Base-by-base conservation (phyloP, 1,139 yeast genomes). In the Hansenula sp. region DNA sequence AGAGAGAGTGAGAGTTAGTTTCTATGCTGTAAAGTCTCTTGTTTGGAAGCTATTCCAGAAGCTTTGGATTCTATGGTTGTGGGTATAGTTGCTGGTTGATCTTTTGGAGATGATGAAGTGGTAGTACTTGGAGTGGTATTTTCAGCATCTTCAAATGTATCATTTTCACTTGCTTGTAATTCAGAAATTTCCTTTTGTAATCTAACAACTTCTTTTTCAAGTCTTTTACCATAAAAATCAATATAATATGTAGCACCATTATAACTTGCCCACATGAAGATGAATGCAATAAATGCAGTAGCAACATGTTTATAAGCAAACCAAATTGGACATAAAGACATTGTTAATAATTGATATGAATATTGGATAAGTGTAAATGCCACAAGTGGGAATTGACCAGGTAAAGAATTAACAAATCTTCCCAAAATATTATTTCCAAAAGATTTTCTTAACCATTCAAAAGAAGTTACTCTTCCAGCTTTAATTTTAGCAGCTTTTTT, bases 161-260 rank as follows among this genome's bases (percentile, higher is more conserved):
- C 35, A 19, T 33, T 24, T 25, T 33, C 35, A 25, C 21, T 16
- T 6, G 27, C 25, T 55, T 79, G 83, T 46, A 82, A 61, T 24
- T 69, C 73, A 13, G 68, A 72, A 22, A 92, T 77, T 57, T 90
- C 96, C 20, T 63, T 62, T 59, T 81, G 85, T 54, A 92, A 69
- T 56, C 76, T 75, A 26, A 69, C 66, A 31, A 90, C 87, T 59
- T 92, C 96, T 55, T 83, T 87, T 56, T 82, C 95, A 62, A 85
- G 81, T 55, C 88, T 73, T 57, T 82, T 85, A 44, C 95, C 97
- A 64, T 90, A 92, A 33, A 84, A 83, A 57, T 92, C 97, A 44
- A 92, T 74, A 59, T 92, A 92, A 59, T 87, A 92, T 1, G 96
- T 87, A 2, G 97, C 97, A 27, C 98, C 98, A 52, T 92, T 90